Percentiles rank a stretch among this genome's conserved stretches.
These are phyloP conservation scores for Sherardia arvensis DNA, from an alignment of 257 asterid species.

Conservation along the genomic window DNA sequence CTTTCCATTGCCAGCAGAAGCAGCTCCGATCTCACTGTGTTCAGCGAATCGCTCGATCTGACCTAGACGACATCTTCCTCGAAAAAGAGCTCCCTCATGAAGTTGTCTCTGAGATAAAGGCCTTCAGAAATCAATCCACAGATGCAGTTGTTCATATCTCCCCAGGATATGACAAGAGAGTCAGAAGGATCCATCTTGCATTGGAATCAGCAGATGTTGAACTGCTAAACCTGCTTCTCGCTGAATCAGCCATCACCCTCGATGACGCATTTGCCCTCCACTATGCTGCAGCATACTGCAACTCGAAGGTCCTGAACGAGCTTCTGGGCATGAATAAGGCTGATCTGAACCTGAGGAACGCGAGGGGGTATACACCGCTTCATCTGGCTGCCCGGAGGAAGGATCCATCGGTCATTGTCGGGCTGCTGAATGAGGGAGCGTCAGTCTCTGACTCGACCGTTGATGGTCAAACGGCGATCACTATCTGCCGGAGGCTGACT, in stretches of 20 bases:
- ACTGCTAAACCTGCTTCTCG: conserved; percentile 48
- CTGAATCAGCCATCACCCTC: conserved; percentile 58
- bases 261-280: conserved; percentile 72
- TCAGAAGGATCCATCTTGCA: conserved; percentile 58
- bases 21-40: conserved; percentile 46
- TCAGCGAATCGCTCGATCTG: conserved; percentile 49
- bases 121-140: conserved; percentile 34
- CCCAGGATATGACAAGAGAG: conserved; percentile 35
- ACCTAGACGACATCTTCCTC: conserved; percentile 42
- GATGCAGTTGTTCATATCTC: conserved; percentile 27
- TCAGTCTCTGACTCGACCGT: conserved; percentile 43
- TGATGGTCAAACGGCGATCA: conserved; percentile 60
- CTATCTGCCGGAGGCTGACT: conserved; percentile 61
- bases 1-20: conserved; percentile 40
- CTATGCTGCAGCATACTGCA: conserved; percentile 80
- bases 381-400: conserved; percentile 89
- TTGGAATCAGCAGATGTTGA: conserved; percentile 71
- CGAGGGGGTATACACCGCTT: conserved; percentile 65
- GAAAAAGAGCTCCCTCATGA: conserved; percentile 72
- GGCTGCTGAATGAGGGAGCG: conserved; percentile 50
- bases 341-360: conserved; percentile 51
- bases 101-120: conserved; percentile 28
- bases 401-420: conserved; percentile 52
- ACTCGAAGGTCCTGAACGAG: conserved; percentile 52
- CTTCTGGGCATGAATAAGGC: conserved; percentile 44